Conservation (phyloP, 163 green algal species). For the Smithsoniella earleae region DNA sequence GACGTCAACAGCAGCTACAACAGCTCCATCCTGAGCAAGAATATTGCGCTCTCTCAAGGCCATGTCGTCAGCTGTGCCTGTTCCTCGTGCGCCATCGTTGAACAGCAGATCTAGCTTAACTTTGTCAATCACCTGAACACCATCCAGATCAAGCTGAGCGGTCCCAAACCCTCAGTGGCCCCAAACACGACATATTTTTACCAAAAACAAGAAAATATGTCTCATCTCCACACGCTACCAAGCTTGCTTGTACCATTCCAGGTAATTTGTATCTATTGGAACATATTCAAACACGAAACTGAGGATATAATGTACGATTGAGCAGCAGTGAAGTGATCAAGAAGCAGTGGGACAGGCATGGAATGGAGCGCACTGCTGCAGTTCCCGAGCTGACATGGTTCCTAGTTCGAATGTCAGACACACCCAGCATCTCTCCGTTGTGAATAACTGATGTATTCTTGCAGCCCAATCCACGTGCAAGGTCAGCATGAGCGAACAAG, state of each 20-base stretch:
- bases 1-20: constrained; percentile 77
- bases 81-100: constrained; percentile 82
- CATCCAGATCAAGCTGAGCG: too few species aligned
- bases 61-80: constrained; percentile 78
- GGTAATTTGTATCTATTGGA: too few species aligned
- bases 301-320: too few species aligned
- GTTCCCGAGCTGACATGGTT: constrained; percentile 54
- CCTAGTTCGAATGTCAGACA: constrained; percentile 66
- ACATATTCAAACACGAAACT: too few species aligned
- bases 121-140: constrained; percentile 55
- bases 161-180: too few species aligned
- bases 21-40: constrained; percentile 80
- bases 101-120: constrained; percentile 67
- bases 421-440: constrained; percentile 93
- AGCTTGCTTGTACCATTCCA: too few species aligned
- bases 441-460: constrained; percentile 76
- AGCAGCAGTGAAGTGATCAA: too few species aligned
- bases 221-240: too few species aligned
- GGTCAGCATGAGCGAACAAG: constrained; percentile 78
- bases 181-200: not conserved
- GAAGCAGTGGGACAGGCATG: too few species aligned
- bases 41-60: constrained; percentile 69
- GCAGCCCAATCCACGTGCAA: constrained; percentile 58
- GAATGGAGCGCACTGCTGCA: constrained; percentile 16
- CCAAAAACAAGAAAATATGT: constrained; percentile 7